phyloP scores from a whole-genome alignment of 2,329 filamentous ascomycete species.

The Neophaeococcomyces mojaviensis region DNA sequence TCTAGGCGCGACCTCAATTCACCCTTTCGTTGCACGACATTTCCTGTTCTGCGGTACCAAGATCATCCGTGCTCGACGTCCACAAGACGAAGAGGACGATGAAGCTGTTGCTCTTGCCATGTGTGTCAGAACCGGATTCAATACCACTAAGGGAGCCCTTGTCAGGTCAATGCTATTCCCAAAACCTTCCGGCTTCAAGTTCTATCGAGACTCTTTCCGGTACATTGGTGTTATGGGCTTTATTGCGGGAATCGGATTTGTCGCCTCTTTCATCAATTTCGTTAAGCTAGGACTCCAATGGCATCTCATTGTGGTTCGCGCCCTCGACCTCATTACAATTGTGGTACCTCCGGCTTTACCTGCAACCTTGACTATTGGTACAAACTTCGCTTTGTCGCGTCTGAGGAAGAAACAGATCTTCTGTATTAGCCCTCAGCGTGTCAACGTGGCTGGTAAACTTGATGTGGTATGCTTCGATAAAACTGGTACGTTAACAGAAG shows the following conservation, averaged over 20 bases:
- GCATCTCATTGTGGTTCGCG: constrained; percentile 86
- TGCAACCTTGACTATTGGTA: constrained; percentile 91
- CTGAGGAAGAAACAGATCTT: constrained; percentile 88
- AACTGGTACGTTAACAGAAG: constrained; percentile 94
- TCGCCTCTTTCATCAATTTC: constrained; percentile 90
- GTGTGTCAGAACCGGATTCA: constrained; percentile 90
- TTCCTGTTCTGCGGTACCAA: constrained; percentile 94
- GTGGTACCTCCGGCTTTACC: constrained; percentile 92
- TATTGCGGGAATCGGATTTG: constrained; percentile 78
- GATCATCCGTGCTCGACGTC: constrained; percentile 80
- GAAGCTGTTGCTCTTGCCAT: constrained; percentile 88
- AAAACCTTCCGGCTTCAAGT: constrained; percentile 96
- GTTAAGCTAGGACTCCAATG: constrained; percentile 72
- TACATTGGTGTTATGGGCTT: constrained; percentile 95
- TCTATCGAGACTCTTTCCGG: constrained; percentile 93
- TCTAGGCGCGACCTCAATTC: constrained; percentile 71
- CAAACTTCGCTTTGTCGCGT: constrained; percentile 82
- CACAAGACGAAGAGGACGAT: constrained; percentile 75
- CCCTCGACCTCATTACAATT: constrained; percentile 92
- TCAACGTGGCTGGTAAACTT: constrained; percentile 92
- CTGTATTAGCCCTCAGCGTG: constrained; percentile 93
- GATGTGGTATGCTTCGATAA: constrained; percentile 98
- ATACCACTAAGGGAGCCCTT: constrained; percentile 91
- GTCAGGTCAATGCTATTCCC: constrained; percentile 98
- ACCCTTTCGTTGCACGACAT: constrained; percentile 74